A percentile compares a stretch with the other conserved stretches of the same genome.
These are phyloP conservation scores for Rubus idaeus DNA, from an alignment of 306 rosid species.

Conservation along the genomic window DNA sequence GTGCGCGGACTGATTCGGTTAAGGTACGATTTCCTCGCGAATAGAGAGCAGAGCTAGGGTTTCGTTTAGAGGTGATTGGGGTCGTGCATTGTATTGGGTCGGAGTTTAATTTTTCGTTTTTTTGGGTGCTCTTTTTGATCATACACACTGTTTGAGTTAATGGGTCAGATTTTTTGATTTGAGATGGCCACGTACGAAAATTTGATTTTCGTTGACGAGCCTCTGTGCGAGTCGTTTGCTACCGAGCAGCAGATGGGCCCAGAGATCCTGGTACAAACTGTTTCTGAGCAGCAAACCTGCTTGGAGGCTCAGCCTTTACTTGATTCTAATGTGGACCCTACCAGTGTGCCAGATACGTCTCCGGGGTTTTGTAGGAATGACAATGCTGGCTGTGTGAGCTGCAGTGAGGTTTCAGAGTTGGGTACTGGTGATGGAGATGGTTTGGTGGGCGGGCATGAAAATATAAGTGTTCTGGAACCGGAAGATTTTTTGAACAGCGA, in stretches of 20 bases:
- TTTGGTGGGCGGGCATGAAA: conserved; percentile 8
- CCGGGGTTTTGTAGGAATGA: conserved; percentile 21
- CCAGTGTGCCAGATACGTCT: conserved; percentile 25
- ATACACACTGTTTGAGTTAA: conserved; percentile 17
- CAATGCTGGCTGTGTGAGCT: conserved; percentile 29
- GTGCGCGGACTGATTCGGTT: conserved; percentile 20
- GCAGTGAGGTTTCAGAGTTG: conserved; percentile 29
- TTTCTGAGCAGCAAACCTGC: conserved; percentile 46
- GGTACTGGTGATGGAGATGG: conserved; percentile 17
- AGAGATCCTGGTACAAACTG: conserved; percentile 42
- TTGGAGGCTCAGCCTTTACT: conserved; percentile 29
- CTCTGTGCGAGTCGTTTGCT: conserved; percentile 26
- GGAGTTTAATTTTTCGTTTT: conserved; percentile 17
- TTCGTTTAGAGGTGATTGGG: conserved; percentile 20
- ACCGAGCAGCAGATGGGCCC: conserved; percentile 43
- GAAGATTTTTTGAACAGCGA: conserved; percentile 37
- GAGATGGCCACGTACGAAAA: conserved; percentile 75
- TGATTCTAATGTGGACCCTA: conserved; percentile 34
- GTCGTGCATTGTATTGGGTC: conserved; percentile 38
- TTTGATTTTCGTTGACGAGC: conserved; percentile 43
- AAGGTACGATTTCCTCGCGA: neutral
- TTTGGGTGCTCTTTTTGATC: conserved; percentile 11
- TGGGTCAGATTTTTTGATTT: conserved; percentile 28
- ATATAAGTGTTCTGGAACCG: neutral
- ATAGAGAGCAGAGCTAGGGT: conserved; percentile 14